Percentiles rank a stretch among this genome's conserved stretches.
Conservation (phyloP, 78 protist species). For the Polysphondylium violaceum region DNA sequence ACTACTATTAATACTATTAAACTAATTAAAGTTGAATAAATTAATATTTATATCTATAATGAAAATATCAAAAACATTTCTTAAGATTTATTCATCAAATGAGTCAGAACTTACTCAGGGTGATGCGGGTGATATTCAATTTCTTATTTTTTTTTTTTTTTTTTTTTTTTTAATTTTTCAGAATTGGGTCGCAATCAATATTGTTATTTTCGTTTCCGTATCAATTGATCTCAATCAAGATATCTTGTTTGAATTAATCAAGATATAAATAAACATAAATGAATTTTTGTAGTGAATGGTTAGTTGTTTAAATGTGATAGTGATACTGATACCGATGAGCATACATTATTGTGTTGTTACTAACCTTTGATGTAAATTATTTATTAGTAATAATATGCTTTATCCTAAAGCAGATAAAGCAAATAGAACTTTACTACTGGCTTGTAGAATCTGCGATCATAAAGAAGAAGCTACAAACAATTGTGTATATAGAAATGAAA, state of each 20-base stretch:
- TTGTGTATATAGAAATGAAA: constrained; percentile 75
- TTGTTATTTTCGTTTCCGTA: too few species aligned
- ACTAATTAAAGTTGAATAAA: not conserved
- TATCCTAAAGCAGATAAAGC: constrained; percentile 56
- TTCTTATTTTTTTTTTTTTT: too few species aligned
- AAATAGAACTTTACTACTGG: constrained; percentile 19
- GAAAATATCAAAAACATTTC: too few species aligned
- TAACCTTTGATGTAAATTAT: not conserved
- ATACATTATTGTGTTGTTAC: not conserved
- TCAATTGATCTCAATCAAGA: too few species aligned
- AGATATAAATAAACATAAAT: constrained; percentile 16
- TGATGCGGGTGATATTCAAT: too few species aligned
- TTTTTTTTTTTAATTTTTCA: too few species aligned
- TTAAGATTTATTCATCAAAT: too few species aligned
- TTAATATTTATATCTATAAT: too few species aligned
- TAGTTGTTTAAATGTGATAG: not conserved
- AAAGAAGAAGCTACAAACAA: constrained; percentile 48
- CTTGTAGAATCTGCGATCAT: constrained; percentile 71
- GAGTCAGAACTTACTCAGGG: too few species aligned
- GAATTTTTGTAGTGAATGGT: constrained; percentile 78
- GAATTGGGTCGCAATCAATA: too few species aligned
- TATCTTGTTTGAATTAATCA: too few species aligned
- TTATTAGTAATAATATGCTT: constrained; percentile 49
- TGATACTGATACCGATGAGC: not conserved
- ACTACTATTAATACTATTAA: not conserved